phyloP scores from a whole-genome alignment of 164 flowering plant species.

The Nymphaea colorata region DNA sequence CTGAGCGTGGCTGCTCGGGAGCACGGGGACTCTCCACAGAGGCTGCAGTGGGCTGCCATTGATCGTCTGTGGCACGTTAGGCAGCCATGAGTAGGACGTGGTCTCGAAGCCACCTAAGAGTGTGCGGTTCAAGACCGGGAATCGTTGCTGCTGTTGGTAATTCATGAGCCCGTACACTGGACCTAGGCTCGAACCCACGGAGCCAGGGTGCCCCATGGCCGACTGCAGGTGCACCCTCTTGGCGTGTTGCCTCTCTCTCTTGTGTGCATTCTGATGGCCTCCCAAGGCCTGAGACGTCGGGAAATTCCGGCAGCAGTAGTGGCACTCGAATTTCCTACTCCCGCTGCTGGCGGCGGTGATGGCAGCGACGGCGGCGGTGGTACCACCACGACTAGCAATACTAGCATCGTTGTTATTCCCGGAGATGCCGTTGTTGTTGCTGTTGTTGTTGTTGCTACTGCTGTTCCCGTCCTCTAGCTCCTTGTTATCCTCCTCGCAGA shows the following conservation, averaged over 20 bases:
- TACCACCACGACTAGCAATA: background rate
- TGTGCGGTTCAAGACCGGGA: background rate
- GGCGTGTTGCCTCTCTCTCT: slow-evolving; percentile 84
- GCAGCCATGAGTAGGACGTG: slow-evolving; percentile 1
- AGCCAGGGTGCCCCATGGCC: slow-evolving; percentile 31
- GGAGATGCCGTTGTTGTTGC: background rate
- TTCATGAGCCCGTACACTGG: slow-evolving; percentile 47
- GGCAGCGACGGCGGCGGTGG: background rate
- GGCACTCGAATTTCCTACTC: slow-evolving; percentile 63
- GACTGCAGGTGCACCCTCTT: slow-evolving; percentile 80
- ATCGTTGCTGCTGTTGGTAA: slow-evolving; percentile 5
- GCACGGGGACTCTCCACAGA: slow-evolving; percentile 56
- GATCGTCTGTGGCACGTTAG: slow-evolving; percentile 21
- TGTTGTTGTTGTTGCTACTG: background rate
- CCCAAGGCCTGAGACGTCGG: slow-evolving; percentile 96
- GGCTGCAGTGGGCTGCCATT: slow-evolving; percentile 58
- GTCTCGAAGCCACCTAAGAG: background rate
- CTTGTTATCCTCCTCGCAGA: slow-evolving; percentile 16
- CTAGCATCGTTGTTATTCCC: slow-evolving; percentile 4
- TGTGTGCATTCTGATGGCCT: slow-evolving; percentile 97
- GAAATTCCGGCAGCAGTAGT: slow-evolving; percentile 85
- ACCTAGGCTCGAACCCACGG: slow-evolving; percentile 15
- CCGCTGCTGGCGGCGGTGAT: background rate
- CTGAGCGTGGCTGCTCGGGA: slow-evolving; percentile 8
- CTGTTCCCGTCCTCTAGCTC: slow-evolving; percentile 4